A percentile compares a stretch with the other conserved stretches of the same genome.
These are phyloP conservation scores for Colletotrichum magnum DNA, from an alignment of 2,329 filamentous ascomycete genomes.

Conservation along the genomic window DNA sequence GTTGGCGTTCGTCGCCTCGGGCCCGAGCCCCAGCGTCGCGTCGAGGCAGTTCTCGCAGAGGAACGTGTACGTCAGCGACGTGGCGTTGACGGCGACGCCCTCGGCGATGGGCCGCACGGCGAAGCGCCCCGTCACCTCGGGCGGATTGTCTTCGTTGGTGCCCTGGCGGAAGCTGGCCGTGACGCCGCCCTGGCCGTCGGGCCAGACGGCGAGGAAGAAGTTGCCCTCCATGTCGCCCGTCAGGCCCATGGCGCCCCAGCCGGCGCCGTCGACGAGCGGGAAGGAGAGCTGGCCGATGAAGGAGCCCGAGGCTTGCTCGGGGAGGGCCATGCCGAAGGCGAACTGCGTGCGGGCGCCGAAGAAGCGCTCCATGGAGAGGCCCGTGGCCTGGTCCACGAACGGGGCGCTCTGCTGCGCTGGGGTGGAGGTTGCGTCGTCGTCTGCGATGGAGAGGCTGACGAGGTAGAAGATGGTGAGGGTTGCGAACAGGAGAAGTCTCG, in stretches of 20 bases:
- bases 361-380: constrained; percentile 54
- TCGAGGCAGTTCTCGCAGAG: constrained; percentile 57
- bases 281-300: constrained; percentile 64
- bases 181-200: constrained; percentile 54
- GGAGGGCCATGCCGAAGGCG: constrained; percentile 59
- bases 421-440: constrained; percentile 37
- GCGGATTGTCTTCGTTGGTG: constrained; percentile 58
- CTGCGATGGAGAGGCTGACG: constrained; percentile 7
- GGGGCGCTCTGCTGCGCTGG: constrained; percentile 39
- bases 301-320: constrained; percentile 50
- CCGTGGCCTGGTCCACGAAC: constrained; percentile 51
- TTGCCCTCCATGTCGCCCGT: constrained; percentile 60
- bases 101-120: constrained; percentile 55
- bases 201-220: constrained; percentile 60
- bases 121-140: constrained; percentile 58
- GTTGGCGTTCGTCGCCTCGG: constrained; percentile 43
- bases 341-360: constrained; percentile 56
- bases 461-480: constrained; percentile 9
- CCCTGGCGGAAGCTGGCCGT: constrained; percentile 60
- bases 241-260: constrained; percentile 62
- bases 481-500: neutral
- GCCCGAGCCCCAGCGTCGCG: constrained; percentile 46
- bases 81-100: constrained; percentile 59
- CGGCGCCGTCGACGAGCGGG: constrained; percentile 54
- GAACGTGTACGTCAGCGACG: constrained; percentile 61